Evolutionary conservation across 176 grass and related monocot genomes (phyloP), one percentile per base, ranked within the genome.

Genomic region (Guadua angustifolia): DNA sequence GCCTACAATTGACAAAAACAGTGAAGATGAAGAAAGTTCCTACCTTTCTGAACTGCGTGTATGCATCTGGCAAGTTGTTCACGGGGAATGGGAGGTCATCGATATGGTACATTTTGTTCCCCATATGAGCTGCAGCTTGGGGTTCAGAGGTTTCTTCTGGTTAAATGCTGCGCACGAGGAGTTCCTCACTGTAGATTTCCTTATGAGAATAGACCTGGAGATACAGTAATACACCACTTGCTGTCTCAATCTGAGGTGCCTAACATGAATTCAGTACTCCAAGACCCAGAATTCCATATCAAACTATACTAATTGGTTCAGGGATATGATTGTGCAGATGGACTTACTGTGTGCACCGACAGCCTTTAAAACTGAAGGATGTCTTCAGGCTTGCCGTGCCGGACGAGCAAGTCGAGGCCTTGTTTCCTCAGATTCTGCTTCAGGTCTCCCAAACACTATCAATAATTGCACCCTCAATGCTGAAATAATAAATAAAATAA

Each of bases 21-120:
- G 6, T 25, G 21, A 45, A 46, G 17, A 9, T 44, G 52, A 79
- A 71, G 56, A 35, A 47, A 76, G 5, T 62, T n/a, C 4, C 40
- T 76, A 93, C 93, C 89, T 98, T 98, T 39, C 95, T 90, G 69
- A 95, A 95, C 50, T 98, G 95, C 24, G 93, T 95, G 80, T 98
- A 98, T 3, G 95, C 84, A 42, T 98, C 93, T 63, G 95, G 95
- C 64, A 98, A 85, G 77, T 88, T 82, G 58, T 24, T 80, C 38
- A 85, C 56, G 0, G 76, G 46, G 85, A 95, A 95, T 19, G 93
- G 91, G 18, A 98, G 93, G 61, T 98, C 95, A 71, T 98, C 93
- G 1, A 87, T 75, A 49, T 98, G 95, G 59, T 98, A 93, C 95
- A 98, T 88, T 39, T 92, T 42, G 82, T 57, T 74, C 93, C 95